Conservation (phyloP, 2,329 filamentous ascomycete species). For the Colletotrichum kahawae region DNA sequence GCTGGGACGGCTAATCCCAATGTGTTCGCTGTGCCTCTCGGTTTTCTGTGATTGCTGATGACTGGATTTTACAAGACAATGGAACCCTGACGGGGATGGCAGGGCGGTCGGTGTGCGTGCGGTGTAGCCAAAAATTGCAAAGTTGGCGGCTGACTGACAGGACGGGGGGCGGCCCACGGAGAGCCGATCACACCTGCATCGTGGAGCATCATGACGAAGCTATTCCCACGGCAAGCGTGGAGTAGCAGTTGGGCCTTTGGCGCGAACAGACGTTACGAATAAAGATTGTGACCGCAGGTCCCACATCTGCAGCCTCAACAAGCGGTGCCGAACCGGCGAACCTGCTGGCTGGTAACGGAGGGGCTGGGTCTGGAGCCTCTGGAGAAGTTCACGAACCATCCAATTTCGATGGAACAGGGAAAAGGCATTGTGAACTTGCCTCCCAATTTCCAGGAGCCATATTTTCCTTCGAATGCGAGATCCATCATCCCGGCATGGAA, state of each 20-base stretch:
- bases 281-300: background rate
- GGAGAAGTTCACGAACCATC: background rate
- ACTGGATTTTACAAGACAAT: background rate
- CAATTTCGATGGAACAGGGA: constrained; percentile 2
- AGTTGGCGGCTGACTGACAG: background rate
- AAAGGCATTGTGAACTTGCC: background rate
- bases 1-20: background rate
- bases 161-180: background rate
- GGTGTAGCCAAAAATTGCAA: background rate
- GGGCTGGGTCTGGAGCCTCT: background rate
- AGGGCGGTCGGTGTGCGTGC: background rate
- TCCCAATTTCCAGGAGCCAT: background rate
- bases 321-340: background rate
- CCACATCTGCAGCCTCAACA: background rate
- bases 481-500: background rate
- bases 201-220: constrained; percentile 6
- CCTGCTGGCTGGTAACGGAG: background rate
- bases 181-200: background rate
- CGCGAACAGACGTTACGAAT: background rate
- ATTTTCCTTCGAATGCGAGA: background rate
- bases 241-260: background rate
- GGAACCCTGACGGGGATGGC: constrained; percentile 8
- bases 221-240: background rate
- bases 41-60: background rate
- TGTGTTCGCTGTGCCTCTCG: background rate